Evolutionary conservation across 2,329 filamentous ascomycete genomes (phyloP), one percentile per base, ranked within the genome.

Genomic region (Diaporthe capsici): DNA sequence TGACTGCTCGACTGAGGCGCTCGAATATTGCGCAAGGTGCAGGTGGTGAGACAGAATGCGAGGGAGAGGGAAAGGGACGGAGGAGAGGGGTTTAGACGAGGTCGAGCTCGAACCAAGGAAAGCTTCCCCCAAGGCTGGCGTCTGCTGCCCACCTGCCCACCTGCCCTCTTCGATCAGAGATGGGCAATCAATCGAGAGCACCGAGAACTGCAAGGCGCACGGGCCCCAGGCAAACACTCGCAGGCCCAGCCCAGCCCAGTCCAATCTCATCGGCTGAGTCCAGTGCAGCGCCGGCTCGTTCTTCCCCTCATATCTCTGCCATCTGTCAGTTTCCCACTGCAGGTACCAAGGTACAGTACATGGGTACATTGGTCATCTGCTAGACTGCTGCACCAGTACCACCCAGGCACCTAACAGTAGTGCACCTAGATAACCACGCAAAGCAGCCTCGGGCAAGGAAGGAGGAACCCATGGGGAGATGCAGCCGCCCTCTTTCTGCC

Each of bases 331-430:
- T 28, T 65, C 39, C 34, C 57, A 49, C 61, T 67, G 61, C 61
- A 67, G 61, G 42, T 67, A 49, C 42, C 15, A 17, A 67, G 42
- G 42, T 49, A 67, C 42, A 49, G 61, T 67, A 67, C 61, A 34
- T 49, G 61, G 61, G 61, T 49, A 67, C 42, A 28, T 67, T 17
- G 61, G 42, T 34, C 5, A 67, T 12, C 28, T 34, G n/a, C n/a
- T 44, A 22, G 44, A 44, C 31, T 61, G 34, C 57, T 49, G 20
- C 31, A 4, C 20, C 13, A 57, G 15, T 4, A 58, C 28, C 4
- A 20, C 13, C 9, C 25, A 12, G 10, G n/a, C 12, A 53, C 49
- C 44, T 49, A 28, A 28, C 28, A 28, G 28, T 28, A 49, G 44
- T 49, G 44, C 44, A 22, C 44, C 20, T 49, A 20, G 44, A 49